Percentiles rank a stretch among this genome's conserved stretches.
These are phyloP conservation scores for Acacia confusa DNA, from an alignment of 306 rosid species.

Conservation along the genomic window DNA sequence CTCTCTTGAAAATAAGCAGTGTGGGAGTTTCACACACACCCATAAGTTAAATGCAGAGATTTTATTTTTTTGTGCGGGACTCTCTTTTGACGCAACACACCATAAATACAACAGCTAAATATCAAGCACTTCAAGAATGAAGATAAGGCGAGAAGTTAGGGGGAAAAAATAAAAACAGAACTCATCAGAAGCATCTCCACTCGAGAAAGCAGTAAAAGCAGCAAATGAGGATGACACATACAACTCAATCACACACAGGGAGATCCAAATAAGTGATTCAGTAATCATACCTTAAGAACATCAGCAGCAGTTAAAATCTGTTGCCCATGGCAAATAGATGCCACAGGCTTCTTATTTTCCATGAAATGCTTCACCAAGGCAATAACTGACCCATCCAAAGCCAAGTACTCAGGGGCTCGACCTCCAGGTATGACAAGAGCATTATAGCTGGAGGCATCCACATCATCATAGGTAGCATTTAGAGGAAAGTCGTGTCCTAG, in stretches of 20 bases:
- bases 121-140: not conserved
- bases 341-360: slow-evolving; percentile 30
- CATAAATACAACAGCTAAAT: not conserved
- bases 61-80: too few species aligned
- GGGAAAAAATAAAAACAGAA: not conserved
- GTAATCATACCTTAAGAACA: slow-evolving; percentile 56
- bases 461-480: slow-evolving; percentile 48
- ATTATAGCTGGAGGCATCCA: slow-evolving; percentile 52
- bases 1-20: too few species aligned
- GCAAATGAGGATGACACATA: not conserved
- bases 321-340: slow-evolving; percentile 48
- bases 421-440: slow-evolving; percentile 36
- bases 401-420: slow-evolving; percentile 28
- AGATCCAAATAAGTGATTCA: not conserved
- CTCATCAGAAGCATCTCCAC: not conserved
- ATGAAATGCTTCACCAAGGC: slow-evolving; percentile 34
- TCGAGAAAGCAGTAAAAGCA: not conserved
- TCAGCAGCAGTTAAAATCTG: slow-evolving; percentile 67
- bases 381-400: slow-evolving; percentile 27
- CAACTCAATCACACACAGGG: not conserved
- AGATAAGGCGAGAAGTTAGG: not conserved
- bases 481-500: slow-evolving; percentile 56
- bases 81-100: too few species aligned
- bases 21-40: too few species aligned
- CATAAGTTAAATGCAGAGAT: too few species aligned